phyloP scores from a whole-genome alignment of 2,329 filamentous ascomycete species.

The Beauveria scarabaeidicola region DNA sequence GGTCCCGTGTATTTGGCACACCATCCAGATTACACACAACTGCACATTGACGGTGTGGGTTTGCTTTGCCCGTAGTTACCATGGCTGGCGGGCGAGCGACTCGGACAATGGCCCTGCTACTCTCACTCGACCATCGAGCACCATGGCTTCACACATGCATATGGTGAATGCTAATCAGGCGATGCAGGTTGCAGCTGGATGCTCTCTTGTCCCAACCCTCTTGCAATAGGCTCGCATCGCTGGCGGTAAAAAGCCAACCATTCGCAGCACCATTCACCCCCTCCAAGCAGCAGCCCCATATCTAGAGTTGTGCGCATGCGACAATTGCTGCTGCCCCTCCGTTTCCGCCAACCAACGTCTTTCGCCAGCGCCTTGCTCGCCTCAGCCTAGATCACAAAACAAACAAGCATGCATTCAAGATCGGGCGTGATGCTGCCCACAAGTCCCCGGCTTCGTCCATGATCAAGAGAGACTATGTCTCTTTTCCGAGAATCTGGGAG shows the following conservation, averaged over 20 bases:
- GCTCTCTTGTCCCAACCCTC: neutral
- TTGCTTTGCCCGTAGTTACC: neutral
- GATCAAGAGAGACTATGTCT: neutral
- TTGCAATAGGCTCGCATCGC: neutral
- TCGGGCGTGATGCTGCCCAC: neutral
- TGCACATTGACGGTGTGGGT: neutral
- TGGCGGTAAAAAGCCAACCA: neutral
- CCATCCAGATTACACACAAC: neutral
- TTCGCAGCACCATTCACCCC: neutral
- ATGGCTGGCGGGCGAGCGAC: neutral
- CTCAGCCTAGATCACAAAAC: neutral
- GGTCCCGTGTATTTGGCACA: neutral
- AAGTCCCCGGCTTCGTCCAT: neutral
- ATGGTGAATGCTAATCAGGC: neutral
- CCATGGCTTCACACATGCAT: neutral
- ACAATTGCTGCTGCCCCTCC: neutral
- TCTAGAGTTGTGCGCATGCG: neutral
- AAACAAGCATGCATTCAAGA: neutral
- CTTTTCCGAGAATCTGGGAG: neutral
- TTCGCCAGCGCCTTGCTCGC: neutral
- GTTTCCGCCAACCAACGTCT: neutral
- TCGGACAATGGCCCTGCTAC: neutral
- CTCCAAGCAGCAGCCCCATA: neutral
- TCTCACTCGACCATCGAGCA: neutral
- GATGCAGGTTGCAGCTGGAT: neutral